These are phyloP conservation scores for Reutealis trisperma DNA, from an alignment of 345 rosid genomes.

Conservation along the genomic window DNA sequence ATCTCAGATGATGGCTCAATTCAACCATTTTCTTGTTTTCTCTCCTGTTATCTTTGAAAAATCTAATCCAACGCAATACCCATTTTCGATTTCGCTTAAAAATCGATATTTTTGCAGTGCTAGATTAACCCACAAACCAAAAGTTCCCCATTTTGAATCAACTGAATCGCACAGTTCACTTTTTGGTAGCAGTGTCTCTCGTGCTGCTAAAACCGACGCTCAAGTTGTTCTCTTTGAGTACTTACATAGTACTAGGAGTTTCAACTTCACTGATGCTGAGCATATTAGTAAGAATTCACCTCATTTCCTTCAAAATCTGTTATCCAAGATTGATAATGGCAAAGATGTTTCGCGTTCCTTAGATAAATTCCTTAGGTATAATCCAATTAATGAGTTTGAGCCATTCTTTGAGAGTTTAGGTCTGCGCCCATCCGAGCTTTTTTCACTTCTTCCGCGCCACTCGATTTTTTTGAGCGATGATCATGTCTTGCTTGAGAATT, in stretches of 20 bases:
- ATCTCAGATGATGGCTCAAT: constrained; percentile 41
- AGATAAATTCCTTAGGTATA: constrained; percentile 60
- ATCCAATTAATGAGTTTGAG: constrained; percentile 84
- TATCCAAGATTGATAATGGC: constrained; percentile 50
- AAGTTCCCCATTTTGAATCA: constrained; percentile 26
- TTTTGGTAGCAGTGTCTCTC: constrained; percentile 37
- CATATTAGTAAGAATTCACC: constrained; percentile 85
- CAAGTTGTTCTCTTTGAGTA: constrained; percentile 70
- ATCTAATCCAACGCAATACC: constrained; percentile 23
- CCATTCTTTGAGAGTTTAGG: constrained; percentile 92
- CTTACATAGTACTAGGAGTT: constrained; percentile 67
- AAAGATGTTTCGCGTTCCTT: constrained; percentile 49
- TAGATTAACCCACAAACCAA: constrained; percentile 24
- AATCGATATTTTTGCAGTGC: constrained; percentile 35
- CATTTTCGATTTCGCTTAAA: constrained; percentile 31
- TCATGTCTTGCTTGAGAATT: constrained; percentile 59
- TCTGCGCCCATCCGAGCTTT: constrained; percentile 48
- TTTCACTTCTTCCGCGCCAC: constrained; percentile 46
- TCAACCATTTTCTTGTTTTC: constrained; percentile 26
- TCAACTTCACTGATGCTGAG: constrained; percentile 65
- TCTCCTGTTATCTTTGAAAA: constrained; percentile 32
- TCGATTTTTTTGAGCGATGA: constrained; percentile 63
- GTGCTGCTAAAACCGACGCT: constrained; percentile 45
- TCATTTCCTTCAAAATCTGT: constrained; percentile 44
- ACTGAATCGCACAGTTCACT: constrained; percentile 27